Conservation (phyloP, 2,329 filamentous ascomycete genomes). For the Penicillium sp. region DNA sequence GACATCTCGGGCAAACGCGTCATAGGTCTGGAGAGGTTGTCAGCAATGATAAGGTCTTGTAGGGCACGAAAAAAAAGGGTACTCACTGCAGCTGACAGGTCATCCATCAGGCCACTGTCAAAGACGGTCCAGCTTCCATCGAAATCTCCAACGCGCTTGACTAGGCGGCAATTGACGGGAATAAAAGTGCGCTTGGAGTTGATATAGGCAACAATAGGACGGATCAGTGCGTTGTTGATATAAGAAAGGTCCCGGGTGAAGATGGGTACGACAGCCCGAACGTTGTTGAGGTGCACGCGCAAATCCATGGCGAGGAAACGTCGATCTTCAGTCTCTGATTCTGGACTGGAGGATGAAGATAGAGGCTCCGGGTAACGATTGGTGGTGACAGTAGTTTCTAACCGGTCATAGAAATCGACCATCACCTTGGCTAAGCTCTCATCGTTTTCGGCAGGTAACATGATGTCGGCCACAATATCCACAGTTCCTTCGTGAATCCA, state of each 20-base stretch:
- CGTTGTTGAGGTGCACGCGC: conserved; percentile 91
- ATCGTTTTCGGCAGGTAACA: conserved; percentile 85
- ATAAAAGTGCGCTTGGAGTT: conserved; percentile 95
- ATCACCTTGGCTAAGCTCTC: conserved; percentile 91
- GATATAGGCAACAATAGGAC: conserved; percentile 97
- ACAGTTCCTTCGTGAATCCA: conserved; percentile 98
- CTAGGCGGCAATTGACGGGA: conserved; percentile 88
- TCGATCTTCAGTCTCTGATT: conserved; percentile 51
- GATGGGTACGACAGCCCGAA: conserved; percentile 86
- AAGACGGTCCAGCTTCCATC: conserved; percentile 94
- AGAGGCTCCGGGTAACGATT: conserved; percentile 57
- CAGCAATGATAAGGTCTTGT: not conserved
- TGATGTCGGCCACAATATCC: conserved; percentile 92
- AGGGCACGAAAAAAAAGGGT: not conserved
- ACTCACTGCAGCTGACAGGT: conserved; percentile 76
- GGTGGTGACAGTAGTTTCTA: conserved; percentile 86
- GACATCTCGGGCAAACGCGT: conserved; percentile 89
- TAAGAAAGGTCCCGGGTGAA: conserved; percentile 92
- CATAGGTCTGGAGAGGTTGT: conserved; percentile 63
- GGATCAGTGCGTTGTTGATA: conserved; percentile 90
- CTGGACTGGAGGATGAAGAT: conserved; percentile 20
- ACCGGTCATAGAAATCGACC: conserved; percentile 93
- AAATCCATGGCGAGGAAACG: conserved; percentile 91
- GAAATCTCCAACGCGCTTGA: conserved; percentile 85
- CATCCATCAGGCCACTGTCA: conserved; percentile 91